phyloP scores from a whole-genome alignment of 495 filamentous ascomycete species.

The Neurospora intermedia region DNA sequence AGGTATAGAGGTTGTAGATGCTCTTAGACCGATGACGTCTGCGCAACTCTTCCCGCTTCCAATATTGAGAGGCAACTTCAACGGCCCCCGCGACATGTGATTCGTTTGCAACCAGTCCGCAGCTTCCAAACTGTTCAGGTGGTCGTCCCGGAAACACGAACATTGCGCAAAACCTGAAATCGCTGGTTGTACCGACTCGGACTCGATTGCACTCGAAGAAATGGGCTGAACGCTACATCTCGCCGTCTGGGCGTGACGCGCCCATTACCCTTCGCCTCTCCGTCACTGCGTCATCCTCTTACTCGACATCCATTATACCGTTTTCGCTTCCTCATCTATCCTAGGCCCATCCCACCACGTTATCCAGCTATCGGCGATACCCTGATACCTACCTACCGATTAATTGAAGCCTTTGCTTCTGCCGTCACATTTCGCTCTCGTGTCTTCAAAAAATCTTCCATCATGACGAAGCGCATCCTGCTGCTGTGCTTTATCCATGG shows the following conservation, averaged over 20 bases:
- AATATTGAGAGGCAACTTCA: not conserved
- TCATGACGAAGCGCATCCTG: constrained; percentile 64
- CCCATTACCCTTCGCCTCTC: not conserved
- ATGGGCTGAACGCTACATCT: not conserved
- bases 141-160: not conserved
- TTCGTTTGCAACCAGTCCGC: not conserved
- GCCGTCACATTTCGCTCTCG: not conserved
- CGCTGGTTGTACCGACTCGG: not conserved
- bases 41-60: not conserved
- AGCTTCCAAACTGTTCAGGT: not conserved
- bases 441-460: not conserved
- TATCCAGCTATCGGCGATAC: not conserved
- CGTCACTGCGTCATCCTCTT: not conserved
- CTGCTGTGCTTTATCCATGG: constrained; percentile 88
- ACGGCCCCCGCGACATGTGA: not conserved
- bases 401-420: not conserved
- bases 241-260: not conserved
- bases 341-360: not conserved
- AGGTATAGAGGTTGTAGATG: not conserved
- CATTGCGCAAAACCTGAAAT: not conserved
- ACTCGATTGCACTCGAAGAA: not conserved
- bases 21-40: not conserved
- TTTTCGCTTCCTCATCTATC: not conserved
- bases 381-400: not conserved
- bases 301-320: not conserved